Conservation (phyloP, 768 basidiomycete species). For the Xerocomus brunneocitrinus region DNA sequence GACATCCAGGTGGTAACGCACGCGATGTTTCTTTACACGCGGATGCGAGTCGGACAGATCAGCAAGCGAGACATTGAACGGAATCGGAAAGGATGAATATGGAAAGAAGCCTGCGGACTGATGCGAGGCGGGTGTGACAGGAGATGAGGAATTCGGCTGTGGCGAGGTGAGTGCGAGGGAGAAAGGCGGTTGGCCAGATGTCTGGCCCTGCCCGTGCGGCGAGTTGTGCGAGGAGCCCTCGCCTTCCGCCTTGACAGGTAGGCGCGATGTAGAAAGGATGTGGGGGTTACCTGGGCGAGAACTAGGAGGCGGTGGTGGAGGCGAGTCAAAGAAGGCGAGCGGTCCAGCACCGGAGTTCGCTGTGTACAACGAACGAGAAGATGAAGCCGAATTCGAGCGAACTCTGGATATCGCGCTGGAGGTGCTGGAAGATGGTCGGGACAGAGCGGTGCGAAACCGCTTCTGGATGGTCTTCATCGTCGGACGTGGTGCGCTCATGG, state of each 20-base stretch:
- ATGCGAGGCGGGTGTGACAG: conserved; percentile 27
- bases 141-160: conserved; percentile 32
- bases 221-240: conserved; percentile 39
- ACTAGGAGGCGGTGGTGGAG: conserved; percentile 36
- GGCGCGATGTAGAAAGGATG: conserved; percentile 38
- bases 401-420: conserved; percentile 33
- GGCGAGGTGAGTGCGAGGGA: conserved; percentile 44
- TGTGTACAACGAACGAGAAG: conserved; percentile 42
- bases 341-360: conserved; percentile 28
- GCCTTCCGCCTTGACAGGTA: conserved; percentile 43
- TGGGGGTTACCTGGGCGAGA: conserved; percentile 39
- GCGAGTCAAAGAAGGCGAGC: conserved; percentile 39
- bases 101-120: conserved; percentile 35
- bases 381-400: conserved; percentile 41
- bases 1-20: conserved; percentile 57
- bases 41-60: conserved; percentile 28
- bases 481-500: conserved; percentile 35
- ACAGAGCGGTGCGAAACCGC: conserved; percentile 44
- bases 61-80: conserved; percentile 23
- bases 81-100: conserved; percentile 31
- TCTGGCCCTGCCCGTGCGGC: conserved; percentile 34
- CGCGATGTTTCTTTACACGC: conserved; percentile 29
- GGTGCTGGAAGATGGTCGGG: conserved; percentile 30
- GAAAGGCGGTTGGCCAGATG: conserved; percentile 32
- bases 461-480: conserved; percentile 50